phyloP scores from a whole-genome alignment of 2,329 filamentous ascomycete genomes.

The Paecilomyces dactylethromorphus region DNA sequence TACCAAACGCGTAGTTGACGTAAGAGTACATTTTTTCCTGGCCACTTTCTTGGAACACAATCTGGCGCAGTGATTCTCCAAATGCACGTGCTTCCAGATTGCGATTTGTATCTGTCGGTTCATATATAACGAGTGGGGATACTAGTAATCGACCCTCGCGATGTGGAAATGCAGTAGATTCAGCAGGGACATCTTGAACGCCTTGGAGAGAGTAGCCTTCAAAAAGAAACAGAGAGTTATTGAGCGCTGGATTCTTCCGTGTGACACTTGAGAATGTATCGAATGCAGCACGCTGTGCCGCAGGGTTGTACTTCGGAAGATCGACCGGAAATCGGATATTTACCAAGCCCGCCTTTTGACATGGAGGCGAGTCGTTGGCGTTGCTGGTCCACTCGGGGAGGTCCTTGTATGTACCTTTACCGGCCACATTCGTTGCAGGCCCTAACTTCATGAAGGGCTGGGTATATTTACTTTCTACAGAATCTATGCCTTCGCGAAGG shows the following conservation, averaged over 20 bases:
- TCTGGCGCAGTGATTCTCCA: slow-evolving; percentile 24
- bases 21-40: slow-evolving; percentile 17
- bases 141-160: slow-evolving; percentile 39
- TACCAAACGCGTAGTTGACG: slow-evolving; percentile 25
- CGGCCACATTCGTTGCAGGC: slow-evolving; percentile 26
- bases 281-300: slow-evolving; percentile 31
- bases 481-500: slow-evolving; percentile 27
- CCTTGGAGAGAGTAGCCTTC: slow-evolving; percentile 48
- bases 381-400: slow-evolving; percentile 41
- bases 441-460: slow-evolving; percentile 39
- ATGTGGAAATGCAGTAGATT: slow-evolving; percentile 41
- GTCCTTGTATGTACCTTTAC: slow-evolving; percentile 40
- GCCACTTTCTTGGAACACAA: slow-evolving; percentile 16
- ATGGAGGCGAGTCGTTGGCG: slow-evolving; percentile 27
- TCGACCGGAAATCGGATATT: slow-evolving; percentile 43
- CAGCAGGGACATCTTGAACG: slow-evolving; percentile 30
- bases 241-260: slow-evolving; percentile 23
- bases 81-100: slow-evolving; percentile 17
- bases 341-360: slow-evolving; percentile 36
- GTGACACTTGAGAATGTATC: slow-evolving; percentile 29
- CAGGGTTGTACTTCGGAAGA: slow-evolving; percentile 32
- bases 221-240: slow-evolving; percentile 47
- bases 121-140: slow-evolving; percentile 24
- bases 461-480: slow-evolving; percentile 36
- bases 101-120: slow-evolving; percentile 14